Evolutionary conservation across 2,329 filamentous ascomycete species (phyloP), one percentile per base, ranked within the genome.

Genomic region (Botrytis cinerea): DNA sequence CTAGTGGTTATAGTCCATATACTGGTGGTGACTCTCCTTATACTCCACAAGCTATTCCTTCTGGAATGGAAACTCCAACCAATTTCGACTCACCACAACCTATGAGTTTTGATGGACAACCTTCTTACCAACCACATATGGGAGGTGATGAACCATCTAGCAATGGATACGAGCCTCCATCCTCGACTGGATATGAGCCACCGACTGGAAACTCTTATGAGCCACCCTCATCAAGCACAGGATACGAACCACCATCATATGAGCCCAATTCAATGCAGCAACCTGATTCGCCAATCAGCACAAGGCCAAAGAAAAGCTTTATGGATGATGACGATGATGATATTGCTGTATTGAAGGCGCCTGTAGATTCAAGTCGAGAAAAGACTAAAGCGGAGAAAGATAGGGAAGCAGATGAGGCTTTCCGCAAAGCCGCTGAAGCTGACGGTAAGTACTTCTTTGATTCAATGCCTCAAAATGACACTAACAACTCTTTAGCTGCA

Each of bases 321-420:
- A 93, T 96, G 87, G 91, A 95, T 79, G 92, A 95, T 76, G 93
- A 95, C 43, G 92, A 94, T 20, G 90, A 91, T 76, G 89, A 92
- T 74, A 87, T 92, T 61, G 84, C 89, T 46, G 84, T 84, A 10
- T 75, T 84, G 61, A 84, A 81, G 60, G 74, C 76, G 16, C 70
- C 77, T 22, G 80, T 83, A 57, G 84, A 85, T 48, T 63, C 78
- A n/a, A 80, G 78, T 59, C 84, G 85, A 45, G 87, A 85, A 43
- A 91, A 92, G 81, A 87, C 83, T 2, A 90, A 91, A 81, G 84
- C 87, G 57, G 90, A 92, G 20, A 91, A 90, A 78, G 93, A 97
- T 78, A 87, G 89, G 38, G 92, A 94, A 81, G 94, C 95, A 66
- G 92, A 94, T 73, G 95, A 97, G 78, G 90, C 94, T 81, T 93